Conservation (phyloP, 768 basidiomycete species). For the Coprinopsis cinerea region DNA sequence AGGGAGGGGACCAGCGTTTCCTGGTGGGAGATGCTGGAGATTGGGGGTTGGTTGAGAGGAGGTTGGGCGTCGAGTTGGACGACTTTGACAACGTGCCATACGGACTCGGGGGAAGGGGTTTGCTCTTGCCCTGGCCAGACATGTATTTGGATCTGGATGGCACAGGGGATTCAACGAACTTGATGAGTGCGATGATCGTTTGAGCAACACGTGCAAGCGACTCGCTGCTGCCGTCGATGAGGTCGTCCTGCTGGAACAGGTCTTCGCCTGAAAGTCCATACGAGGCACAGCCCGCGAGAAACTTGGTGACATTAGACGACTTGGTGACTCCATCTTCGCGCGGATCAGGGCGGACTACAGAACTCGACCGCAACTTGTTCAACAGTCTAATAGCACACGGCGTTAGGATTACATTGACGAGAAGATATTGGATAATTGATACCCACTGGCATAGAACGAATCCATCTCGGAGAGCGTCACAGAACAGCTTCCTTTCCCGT, state of each 20-base stretch:
- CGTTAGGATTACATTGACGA: conserved; percentile 2
- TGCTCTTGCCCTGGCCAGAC: conserved; percentile 32
- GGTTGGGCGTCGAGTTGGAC: conserved; percentile 60
- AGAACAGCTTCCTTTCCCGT: conserved; percentile 65
- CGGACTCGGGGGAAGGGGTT: conserved; percentile 7
- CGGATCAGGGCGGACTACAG: conserved; percentile 56
- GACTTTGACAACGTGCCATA: conserved; percentile 30
- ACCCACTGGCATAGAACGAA: conserved; percentile 88
- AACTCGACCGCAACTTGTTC: conserved; percentile 66
- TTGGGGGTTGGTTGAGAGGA: conserved; percentile 32
- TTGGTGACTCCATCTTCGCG: conserved; percentile 62
- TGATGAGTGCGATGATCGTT: conserved; percentile 65
- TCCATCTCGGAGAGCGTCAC: conserved; percentile 76
- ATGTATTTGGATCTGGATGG: conserved; percentile 41
- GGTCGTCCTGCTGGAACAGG: conserved; percentile 63
- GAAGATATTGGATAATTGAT: conserved; percentile 8
- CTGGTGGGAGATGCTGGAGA: conserved; percentile 32
- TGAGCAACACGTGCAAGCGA: conserved; percentile 65
- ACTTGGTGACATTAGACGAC: conserved; percentile 69
- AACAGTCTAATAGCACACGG: conserved; percentile 47
- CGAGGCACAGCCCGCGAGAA: conserved; percentile 68
- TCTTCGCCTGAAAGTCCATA: conserved; percentile 59
- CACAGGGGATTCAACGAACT: conserved; percentile 51
- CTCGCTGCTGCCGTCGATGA: conserved; percentile 55
- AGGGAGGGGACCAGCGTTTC: conserved; percentile 48